Conservation (phyloP, 1,284 basidiomycete genomes). For the Puccinia hordei region DNA sequence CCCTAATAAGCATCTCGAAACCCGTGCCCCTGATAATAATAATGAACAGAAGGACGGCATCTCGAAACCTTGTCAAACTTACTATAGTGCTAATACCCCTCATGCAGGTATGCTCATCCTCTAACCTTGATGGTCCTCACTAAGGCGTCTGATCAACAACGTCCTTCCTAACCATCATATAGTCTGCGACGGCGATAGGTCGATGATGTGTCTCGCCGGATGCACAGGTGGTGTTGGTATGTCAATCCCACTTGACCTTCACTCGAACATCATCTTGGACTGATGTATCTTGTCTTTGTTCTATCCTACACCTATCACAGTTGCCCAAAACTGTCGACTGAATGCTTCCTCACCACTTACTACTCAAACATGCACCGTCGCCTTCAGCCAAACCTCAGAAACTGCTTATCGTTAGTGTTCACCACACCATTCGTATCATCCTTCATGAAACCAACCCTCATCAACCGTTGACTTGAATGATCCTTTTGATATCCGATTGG, state of each 20-base stretch:
- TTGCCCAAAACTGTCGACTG: not conserved
- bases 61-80: not conserved
- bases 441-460: not conserved
- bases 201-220: not conserved
- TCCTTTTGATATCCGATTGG: not conserved
- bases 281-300: not conserved
- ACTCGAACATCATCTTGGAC: not conserved
- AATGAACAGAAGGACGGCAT: not conserved
- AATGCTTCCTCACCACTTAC: not conserved
- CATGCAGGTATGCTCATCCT: not conserved
- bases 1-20: not conserved
- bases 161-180: too few relatives aligned
- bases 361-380: not conserved
- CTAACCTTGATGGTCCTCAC: not conserved
- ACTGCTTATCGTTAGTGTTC: not conserved
- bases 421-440: not conserved
- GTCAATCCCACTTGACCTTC: not conserved
- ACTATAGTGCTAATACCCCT: conserved; percentile 6
- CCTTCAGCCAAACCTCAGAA: conserved; percentile 1
- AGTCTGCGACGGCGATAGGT: not conserved
- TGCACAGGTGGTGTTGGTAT: conserved; percentile 4
- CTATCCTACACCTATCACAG: too few relatives aligned
- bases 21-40: not conserved
- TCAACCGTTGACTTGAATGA: not conserved
- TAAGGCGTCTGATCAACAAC: not conserved